Evolutionary conservation across 441 rosid species (phyloP), one percentile per base, ranked within the genome.

Genomic region (Croton setiger): DNA sequence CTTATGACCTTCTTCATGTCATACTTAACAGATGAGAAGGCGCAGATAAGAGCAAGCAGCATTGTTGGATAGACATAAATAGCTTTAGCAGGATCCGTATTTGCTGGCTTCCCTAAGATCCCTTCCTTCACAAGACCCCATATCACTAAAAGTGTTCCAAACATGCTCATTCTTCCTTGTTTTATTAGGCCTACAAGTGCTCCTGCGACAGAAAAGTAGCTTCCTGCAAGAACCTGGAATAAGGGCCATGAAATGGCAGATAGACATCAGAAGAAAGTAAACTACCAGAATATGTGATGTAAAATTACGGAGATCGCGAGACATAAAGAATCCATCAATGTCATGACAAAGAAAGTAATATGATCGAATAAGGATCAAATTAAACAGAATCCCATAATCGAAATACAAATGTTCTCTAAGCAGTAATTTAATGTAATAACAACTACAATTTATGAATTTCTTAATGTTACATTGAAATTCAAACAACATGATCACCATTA

Each of bases 61-160:
- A 94, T 92, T 9, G 99, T 90, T 0, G 98, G 99, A 70, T 88
- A 94, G 18, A 94, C 96, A 63, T 86, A 90, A 15, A 94, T 85
- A 53, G 90, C 68, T 72, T 56, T 88, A 7, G 87, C 45, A 66
- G 96, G 96, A 77, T 93, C 96, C 0, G 87, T 77, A 76, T 82
- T 88, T 27, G 39, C 81, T 12, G 93, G 91, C 87, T 91, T 93
- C 74, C 90, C 87, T 74, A 89, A 74, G 67, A 93, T 87, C 64
- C 98, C 98, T 78, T 94, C 97, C 89, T 94, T 92, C 70, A 92
- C 90, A 48, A 94, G 97, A 52, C 99, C 99, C 99, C 98, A 94
- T 47, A 88, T 74, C 35, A 94, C 75, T 37, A 94, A 74, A 45
- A 94, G 88, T 0, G 97, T 92, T 62, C 99, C 98, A 35, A 94